Evolutionary conservation across 2,329 filamentous ascomycete genomes (phyloP).

Genomic region (Arthroderma sp.): DNA sequence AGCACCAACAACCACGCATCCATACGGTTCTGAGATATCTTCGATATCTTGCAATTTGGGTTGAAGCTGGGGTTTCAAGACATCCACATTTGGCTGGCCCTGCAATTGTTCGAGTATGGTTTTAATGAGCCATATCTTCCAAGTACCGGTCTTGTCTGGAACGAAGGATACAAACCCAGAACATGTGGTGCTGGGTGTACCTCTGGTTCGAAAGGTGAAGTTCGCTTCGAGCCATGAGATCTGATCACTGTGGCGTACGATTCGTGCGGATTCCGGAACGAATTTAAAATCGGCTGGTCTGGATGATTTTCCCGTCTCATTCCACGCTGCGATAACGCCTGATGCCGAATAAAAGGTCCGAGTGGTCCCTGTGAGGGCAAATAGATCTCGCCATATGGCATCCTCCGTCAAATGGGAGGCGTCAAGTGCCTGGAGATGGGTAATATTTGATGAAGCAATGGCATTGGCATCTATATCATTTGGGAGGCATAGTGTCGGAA

Average conservation of each 20-base stretch:
- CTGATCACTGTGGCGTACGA: constrained; percentile 2
- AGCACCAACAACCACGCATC: constrained; percentile 25
- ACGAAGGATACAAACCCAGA: constrained; percentile 13
- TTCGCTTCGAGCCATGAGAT: constrained; percentile 12
- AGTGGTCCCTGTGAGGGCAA: constrained; percentile 15
- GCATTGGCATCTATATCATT: constrained; percentile 8
- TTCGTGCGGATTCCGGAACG: constrained; percentile 5
- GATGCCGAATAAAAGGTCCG: constrained; percentile 14
- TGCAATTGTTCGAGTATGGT: constrained; percentile 15
- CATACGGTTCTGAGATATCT: constrained; percentile 11
- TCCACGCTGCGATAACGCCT: constrained; percentile 13
- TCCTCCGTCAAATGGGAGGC: constrained; percentile 8
- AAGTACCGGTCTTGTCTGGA: constrained; percentile 8
- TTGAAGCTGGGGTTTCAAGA: constrained; percentile 2
- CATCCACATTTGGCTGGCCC: constrained; percentile 13
- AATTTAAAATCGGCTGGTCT: constrained; percentile 6
- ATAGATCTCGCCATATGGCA: constrained; percentile 17
- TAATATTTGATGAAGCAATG: constrained; percentile 3
- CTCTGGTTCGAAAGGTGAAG: constrained; percentile 11
- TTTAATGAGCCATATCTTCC: constrained; percentile 17
- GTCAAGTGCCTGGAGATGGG: constrained; percentile 4
- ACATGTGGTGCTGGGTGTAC: constrained; percentile 6
- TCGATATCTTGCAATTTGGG: neutral
- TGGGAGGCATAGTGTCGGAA: constrained; percentile 11
- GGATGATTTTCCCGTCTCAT: constrained; percentile 4